Conservation (phyloP, 2,329 filamentous ascomycete genomes). For the Colletotrichum cordylinicola region DNA sequence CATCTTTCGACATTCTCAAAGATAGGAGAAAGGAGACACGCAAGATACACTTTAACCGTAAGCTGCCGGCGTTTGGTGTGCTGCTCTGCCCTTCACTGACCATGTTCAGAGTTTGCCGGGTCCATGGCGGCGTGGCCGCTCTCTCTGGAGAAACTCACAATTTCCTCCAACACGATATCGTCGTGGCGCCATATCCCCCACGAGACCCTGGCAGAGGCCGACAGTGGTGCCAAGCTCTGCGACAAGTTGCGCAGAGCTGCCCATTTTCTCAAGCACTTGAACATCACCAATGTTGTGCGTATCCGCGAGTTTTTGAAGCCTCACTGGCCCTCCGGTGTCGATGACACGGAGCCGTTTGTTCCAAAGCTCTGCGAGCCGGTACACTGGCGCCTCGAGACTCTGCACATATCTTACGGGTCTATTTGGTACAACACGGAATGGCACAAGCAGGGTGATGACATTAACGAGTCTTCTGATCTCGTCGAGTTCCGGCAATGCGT, state of each 20-base stretch:
- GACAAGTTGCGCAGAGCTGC: slow-evolving; percentile 16
- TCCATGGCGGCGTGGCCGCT: slow-evolving; percentile 22
- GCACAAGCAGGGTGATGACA: slow-evolving; percentile 23
- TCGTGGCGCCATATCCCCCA: slow-evolving; percentile 27
- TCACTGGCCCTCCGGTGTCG: slow-evolving; percentile 20
- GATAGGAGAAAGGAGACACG: slow-evolving; percentile 14
- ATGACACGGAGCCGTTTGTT: slow-evolving; percentile 18
- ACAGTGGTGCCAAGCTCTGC: slow-evolving; percentile 22
- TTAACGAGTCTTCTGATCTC: slow-evolving; percentile 24
- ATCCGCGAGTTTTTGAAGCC: slow-evolving; percentile 24
- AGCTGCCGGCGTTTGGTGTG: not conserved
- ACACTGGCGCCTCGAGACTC: slow-evolving; percentile 17
- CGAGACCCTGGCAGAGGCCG: slow-evolving; percentile 22
- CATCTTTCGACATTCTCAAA: slow-evolving; percentile 23
- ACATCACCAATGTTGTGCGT: slow-evolving; percentile 23
- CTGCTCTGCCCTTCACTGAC: not conserved
- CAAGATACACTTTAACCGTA: slow-evolving; percentile 21
- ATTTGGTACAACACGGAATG: slow-evolving; percentile 25
- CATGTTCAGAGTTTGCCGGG: slow-evolving; percentile 13
- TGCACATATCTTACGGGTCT: slow-evolving; percentile 25
- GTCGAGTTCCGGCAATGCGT: slow-evolving; percentile 25
- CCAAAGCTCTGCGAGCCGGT: not conserved
- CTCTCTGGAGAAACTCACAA: slow-evolving; percentile 20
- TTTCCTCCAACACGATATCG: slow-evolving; percentile 24
- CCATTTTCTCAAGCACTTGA: slow-evolving; percentile 18